Base-by-base conservation (phyloP, 192 early-diverging fungal species). In the Phycomyces nitens region DNA sequence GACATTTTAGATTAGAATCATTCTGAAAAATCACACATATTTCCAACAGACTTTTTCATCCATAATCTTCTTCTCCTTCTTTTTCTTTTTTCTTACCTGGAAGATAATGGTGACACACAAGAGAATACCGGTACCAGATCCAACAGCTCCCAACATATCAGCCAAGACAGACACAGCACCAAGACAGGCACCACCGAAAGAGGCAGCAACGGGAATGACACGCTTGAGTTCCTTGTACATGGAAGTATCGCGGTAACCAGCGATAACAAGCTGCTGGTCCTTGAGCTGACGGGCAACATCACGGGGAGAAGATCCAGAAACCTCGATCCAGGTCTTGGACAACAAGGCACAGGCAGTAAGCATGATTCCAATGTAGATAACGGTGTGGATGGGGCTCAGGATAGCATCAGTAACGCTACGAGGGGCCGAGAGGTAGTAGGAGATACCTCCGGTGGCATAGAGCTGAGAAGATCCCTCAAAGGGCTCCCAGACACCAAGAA, bases 191-290 rank as follows among this genome's bases (percentile, higher is more conserved):
- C 97, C 97, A 69, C 97, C 97, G 62, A 99, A 94, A 47, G 92
- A 89, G 20, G 97, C 97, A 56, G 97, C 97, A 55, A 90, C 94
- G 12, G 97, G 97, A 72, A 99, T 99, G 56, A 97, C 87, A 63
- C 93, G 88, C 88, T 99, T 99, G 71, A 99, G 85, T 84, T 98
- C 96, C 89, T 98, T 99, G 87, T 99, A 99, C 92, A 97, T 92
- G 58, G 93, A 92, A 16, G 81, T 88, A 64, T 97, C 95, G 71
- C 96, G 90, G 75, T 96, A 87, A 29, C 95, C 94, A 22, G 91
- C 88, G 79, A 99, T 90, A 20, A 95, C 94, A 66, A 95, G 88
- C 74, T 92, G 88, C 80, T 99, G 97, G 63, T 97, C 94, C 79
- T 96, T 97, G 73, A 99, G 86, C 86, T 99, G 94, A 58, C 87